Base-by-base conservation (phyloP, 148 eudicot genomes). In the Chenopodium quinoa region DNA sequence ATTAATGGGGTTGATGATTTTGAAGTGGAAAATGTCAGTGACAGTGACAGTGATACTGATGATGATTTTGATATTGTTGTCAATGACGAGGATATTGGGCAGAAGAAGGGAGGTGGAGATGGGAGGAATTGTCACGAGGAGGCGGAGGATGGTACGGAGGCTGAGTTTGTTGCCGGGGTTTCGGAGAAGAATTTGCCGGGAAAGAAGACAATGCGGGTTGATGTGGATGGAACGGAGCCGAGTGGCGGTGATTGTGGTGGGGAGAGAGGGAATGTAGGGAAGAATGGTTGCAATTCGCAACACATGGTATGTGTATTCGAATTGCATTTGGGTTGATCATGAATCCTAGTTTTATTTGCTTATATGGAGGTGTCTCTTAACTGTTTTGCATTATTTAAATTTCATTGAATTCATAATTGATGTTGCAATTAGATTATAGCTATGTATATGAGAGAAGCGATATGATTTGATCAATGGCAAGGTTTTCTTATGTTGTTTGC, bases 1-100 rank as follows among this genome's bases (percentile, higher is more conserved):
- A 56, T 27, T 64, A 77, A 34, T 14, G 78, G 29, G 34, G 16
- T 37, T 31, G n/a, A 16, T 37, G 80, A 23, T 54, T 68, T 68
- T 12, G 74, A 1, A 29, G 52, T 54, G 34, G 74, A 29, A 12
- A 23, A 4, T 16, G 81, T 32, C 0, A 78, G 78, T 40, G 81
- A 73, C 1, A 78, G 77, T 40, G 85, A 72, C 10, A 60, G 62
- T 40, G 78, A 71, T 4, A 79, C 44, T 13, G 80, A 77, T 9
- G 85, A 83, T 52, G 78, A 78, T 74, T 78, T 83, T 65, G 82
- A 73, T 65, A 58, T 83, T 22, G 82, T 83, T 54, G 82, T 78
- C 1, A 83, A 74, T 52, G 78, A 83, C 20, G 85, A 83, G 13
- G 85, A 83, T 83, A 37, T 73, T 31, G 70, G 52, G 3, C 75